Evolutionary conservation across 352 stramenopile genomes (phyloP), one percentile per base, ranked within the genome.

Genomic region (Phytopythium litorale): DNA sequence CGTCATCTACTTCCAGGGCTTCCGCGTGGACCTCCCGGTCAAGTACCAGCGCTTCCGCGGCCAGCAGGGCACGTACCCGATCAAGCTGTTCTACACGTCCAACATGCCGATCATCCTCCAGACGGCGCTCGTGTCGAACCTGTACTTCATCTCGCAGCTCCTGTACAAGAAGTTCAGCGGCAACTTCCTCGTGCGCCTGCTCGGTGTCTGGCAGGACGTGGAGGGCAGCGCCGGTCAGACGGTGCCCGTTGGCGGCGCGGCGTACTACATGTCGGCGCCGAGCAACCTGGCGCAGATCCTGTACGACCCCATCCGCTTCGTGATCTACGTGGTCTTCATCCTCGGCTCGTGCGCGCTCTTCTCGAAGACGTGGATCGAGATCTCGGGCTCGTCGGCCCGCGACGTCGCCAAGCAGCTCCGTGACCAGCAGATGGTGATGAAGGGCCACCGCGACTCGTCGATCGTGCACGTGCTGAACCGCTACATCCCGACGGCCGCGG

Each of bases 101-200:
- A 99, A 99, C 93, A 99, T 99, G 97, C 97, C 97, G 56, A 99
- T 99, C 79, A 99, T 99, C 65, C 80, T 99, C 46, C 97, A 99
- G 81, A 99, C 97, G 12, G 97, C 97, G 19, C 87, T 99, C 51
- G 96, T 99, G 49, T 98, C 92, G 66, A 99, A 99, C 87, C 76
- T 99, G 51, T 99, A 99, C 90, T 99, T 99, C 82, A 95, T 99
- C 66, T 98, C 92, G 71, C 97, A 99, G 84, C 79, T 99, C 30
- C 81, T 99, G 19, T 99, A 98, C 92, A 99, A 98, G 78, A 98
- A 98, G 73, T 99, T 98, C 65, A 97, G 93, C 59, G 97, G 94
- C 66, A 99, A 99, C 84, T 97, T 99, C 62, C 83, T 99, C 21
- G 96, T 99, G 35, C 91, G 97, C 63, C 88, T 99, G 33, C 87